These are phyloP conservation scores for Chrysochromulina tobinii DNA, from an alignment of 78 protist genomes.

Conservation along the genomic window DNA sequence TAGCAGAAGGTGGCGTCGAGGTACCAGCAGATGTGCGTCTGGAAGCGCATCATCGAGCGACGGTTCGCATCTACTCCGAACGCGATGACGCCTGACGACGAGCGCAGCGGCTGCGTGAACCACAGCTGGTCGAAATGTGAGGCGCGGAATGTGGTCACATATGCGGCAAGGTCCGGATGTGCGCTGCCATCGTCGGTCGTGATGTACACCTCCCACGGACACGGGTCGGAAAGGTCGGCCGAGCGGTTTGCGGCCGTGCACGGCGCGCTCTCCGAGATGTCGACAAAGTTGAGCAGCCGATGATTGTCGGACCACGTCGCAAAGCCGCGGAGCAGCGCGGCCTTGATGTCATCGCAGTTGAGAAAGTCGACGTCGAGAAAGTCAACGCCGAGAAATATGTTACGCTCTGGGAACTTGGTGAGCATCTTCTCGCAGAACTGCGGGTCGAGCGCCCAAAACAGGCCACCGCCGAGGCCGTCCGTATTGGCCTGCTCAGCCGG, in stretches of 20 bases:
- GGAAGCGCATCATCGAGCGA: not conserved
- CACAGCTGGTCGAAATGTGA: not conserved
- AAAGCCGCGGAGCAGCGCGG: not conserved
- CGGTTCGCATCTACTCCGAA: not conserved
- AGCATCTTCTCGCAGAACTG: too few species aligned
- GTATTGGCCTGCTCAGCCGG: too few species aligned
- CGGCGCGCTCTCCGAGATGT: not conserved
- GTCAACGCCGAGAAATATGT: too few species aligned
- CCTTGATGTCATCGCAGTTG: not conserved
- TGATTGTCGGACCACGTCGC: not conserved
- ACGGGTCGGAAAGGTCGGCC: not conserved
- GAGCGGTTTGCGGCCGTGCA: not conserved
- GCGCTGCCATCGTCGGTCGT: not conserved
- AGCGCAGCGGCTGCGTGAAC: not conserved
- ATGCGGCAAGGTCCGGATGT: not conserved
- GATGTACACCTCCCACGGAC: not conserved
- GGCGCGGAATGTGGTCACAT: not conserved
- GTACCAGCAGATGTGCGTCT: slow-evolving; percentile 13
- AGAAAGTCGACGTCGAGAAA: not conserved
- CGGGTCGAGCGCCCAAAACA: too few species aligned
- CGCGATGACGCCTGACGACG: not conserved
- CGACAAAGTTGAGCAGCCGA: not conserved
- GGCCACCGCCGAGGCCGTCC: too few species aligned
- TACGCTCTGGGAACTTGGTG: too few species aligned
- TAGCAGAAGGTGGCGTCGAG: slow-evolving; percentile 20